phyloP scores from a whole-genome alignment of 1,139 yeast genomes.

The Suhomyces atakaporum region DNA sequence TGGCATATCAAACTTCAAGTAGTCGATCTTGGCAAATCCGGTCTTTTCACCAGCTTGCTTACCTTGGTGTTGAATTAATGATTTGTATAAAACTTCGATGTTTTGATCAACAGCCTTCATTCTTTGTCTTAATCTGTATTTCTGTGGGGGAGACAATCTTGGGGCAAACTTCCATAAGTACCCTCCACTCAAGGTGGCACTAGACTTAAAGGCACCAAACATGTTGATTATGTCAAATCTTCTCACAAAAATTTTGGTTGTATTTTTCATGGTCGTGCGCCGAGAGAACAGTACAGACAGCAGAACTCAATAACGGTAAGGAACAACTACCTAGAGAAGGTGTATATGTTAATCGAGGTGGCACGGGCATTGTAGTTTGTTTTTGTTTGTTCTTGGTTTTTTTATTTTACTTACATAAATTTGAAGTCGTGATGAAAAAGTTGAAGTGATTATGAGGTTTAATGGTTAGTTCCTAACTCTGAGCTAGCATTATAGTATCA shows the following conservation, averaged over 20 bases:
- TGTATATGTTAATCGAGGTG: too few species aligned
- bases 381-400: too few species aligned
- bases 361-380: too few species aligned
- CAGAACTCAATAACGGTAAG: too few species aligned
- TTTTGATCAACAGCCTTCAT: constrained; percentile 80
- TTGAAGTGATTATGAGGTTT: too few species aligned
- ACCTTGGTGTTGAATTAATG: constrained; percentile 40
- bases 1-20: constrained; percentile 62
- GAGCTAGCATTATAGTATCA: too few species aligned
- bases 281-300: not conserved
- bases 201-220: constrained; percentile 82
- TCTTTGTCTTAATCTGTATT: constrained; percentile 79
- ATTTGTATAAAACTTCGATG: constrained; percentile 66
- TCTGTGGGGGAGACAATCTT: constrained; percentile 79
- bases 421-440: too few species aligned
- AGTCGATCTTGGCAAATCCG: constrained; percentile 54
- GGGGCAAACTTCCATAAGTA: constrained; percentile 73
- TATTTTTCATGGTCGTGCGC: constrained; percentile 3
- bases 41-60: constrained; percentile 39
- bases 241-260: constrained; percentile 3
- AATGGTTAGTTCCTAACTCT: too few species aligned
- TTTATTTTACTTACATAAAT: too few species aligned
- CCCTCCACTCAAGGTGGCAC: constrained; percentile 72
- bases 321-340: too few species aligned
- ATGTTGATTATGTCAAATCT: constrained; percentile 30